These are phyloP conservation scores for Samsoniella hepiali DNA, from an alignment of 2,329 filamentous ascomycete genomes.

Conservation along the genomic window DNA sequence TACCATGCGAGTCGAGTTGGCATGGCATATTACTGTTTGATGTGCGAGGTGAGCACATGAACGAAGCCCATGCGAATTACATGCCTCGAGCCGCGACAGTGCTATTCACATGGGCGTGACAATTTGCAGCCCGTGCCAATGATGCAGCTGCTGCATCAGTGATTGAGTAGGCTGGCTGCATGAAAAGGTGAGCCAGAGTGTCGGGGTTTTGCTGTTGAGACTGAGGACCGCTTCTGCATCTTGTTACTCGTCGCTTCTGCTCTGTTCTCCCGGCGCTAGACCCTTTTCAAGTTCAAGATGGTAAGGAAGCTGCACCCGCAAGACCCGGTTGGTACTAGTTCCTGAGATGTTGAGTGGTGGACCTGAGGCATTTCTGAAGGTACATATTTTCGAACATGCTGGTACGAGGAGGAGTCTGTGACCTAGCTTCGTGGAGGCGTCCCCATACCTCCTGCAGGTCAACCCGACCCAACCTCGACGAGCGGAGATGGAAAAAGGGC, in stretches of 20 bases:
- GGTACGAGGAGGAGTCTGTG: background rate
- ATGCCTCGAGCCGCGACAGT: background rate
- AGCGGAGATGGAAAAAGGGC: background rate
- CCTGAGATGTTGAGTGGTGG: slow-evolving; percentile 21
- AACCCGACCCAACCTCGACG: background rate
- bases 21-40: background rate
- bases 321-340: background rate
- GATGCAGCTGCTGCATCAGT: background rate
- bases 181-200: background rate
- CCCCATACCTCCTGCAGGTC: slow-evolving; percentile 15
- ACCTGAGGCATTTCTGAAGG: slow-evolving; percentile 33
- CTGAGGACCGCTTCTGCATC: background rate
- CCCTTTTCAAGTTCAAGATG: background rate
- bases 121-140: background rate
- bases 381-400: background rate
- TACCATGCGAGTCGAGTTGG: background rate
- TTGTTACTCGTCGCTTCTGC: background rate
- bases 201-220: background rate
- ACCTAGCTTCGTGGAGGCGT: slow-evolving; percentile 6
- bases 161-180: background rate
- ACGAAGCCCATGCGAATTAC: background rate
- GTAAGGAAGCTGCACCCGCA: background rate
- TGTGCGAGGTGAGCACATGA: background rate
- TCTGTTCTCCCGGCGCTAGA: slow-evolving; percentile 5
- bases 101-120: background rate